Base-by-base conservation (phyloP, 1,284 basidiomycete genomes). In the Ceratobasidium papillatum region DNA sequence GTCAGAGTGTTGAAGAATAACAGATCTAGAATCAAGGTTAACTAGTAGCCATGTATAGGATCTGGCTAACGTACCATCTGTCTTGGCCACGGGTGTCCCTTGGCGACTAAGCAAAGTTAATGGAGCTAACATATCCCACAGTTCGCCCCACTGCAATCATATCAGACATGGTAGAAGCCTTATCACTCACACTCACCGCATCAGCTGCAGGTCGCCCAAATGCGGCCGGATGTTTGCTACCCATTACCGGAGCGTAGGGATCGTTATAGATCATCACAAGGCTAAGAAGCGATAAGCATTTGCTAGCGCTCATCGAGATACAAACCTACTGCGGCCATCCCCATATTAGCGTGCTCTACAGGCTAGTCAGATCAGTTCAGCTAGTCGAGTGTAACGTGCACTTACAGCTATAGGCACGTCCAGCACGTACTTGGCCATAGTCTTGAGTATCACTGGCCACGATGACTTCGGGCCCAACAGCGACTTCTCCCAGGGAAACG, bases 251-350 rank as follows among this genome's bases (percentile, higher is more conserved):
- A 34, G 75, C 72, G 43, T 77, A 77, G 22, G 76, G 66, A 38
- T 75, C 76, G 36, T 77, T 77, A 45, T 77, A 77, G 14, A 77
- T 36, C 69, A 73, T 73, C 3, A 73, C 59, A 36, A 51, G 69
- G 14, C 69, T 73, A 17, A 22, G 30, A 34, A 27, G 17, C 7
- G 30, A 52, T 73, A 17, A 73, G 59, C n/a, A 8, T 8, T 1
- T 22, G n/a, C 8, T 43, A 19, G 17, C 36, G 17, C 4, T 8
- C n/a, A 27, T n/a, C 3, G 19, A 47, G 19, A 61, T 25, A 47
- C n/a, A n/a, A 1, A 61, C 69, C 5, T 41, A 73, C 69, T 73
- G 58, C 4, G 69, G 69, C 69, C 69, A 73, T 9, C 69, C 49
- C 69, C 69, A 73, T 9, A 61, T 25, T 1, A 73, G 32, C 12